Base-by-base conservation (phyloP, 2,329 filamentous ascomycete genomes). In the Didymella segeticola region DNA sequence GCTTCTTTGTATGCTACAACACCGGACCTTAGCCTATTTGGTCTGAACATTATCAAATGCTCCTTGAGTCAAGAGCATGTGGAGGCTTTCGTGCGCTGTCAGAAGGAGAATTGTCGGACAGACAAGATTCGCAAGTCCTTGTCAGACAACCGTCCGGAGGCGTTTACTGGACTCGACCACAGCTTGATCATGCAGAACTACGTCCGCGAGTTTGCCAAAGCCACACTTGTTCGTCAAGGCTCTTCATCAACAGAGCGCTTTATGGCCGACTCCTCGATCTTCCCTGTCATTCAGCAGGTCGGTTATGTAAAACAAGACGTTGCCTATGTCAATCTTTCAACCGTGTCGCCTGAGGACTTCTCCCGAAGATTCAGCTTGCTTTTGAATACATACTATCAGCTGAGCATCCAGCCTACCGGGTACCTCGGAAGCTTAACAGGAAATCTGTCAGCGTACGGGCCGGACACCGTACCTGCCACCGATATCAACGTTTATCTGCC, bases 321-420 rank as follows among this genome's bases (percentile, higher is more conserved):
- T 1, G 31, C 14, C 1, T 66, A 43, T 10, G 50, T 57, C 0
- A 54, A 70, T 31, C 2, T 73, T 1, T 63, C 64, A 0, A 1
- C 43, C 0, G 9, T 70, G 0, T 6, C 38, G 0, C 37, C 61
- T 0, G 53, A 63, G 0, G 6, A 61, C 0, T 73, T 74, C 39
- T 64, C 67, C 0, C 43, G 23, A 14, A 45, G 68, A 36, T 31
- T 74, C 1, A 58, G 54, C 19, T 25, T 64, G 5, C 41, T 67
- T 0, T 10, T 73, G 2, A 75, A 74, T 45, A 74, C 72, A 0
- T 75, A 63, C 36, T 71, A 63, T 29, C 72, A 75, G 31, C 43
- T 74, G 2, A 70, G 26, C 1, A 53, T 60, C 1, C 56, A 59
- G 8, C 61, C 72, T 1, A 52, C 59, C 0, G 69, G 58, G 0